Conservation (phyloP, 306 rosid genomes). For the Benincasa hispida region DNA sequence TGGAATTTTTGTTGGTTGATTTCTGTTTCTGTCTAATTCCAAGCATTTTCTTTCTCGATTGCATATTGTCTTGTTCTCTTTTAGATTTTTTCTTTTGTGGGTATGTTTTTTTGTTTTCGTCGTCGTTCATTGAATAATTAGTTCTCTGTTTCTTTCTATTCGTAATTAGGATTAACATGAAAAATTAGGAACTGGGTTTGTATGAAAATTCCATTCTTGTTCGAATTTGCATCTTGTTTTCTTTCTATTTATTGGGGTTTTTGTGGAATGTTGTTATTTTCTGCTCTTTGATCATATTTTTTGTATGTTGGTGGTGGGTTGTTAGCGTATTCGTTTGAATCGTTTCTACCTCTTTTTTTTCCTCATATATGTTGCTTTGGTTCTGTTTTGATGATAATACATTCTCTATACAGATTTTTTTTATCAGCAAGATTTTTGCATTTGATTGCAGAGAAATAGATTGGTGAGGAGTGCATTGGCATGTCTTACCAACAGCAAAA, state of each 20-base stretch:
- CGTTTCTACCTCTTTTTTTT: too few species aligned
- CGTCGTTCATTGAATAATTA: not conserved
- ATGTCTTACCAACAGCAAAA: slow-evolving; percentile 2
- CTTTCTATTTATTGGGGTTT: not conserved
- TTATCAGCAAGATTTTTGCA: not conserved
- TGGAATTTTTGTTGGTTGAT: not conserved
- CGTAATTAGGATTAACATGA: not conserved
- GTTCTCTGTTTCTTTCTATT: not conserved
- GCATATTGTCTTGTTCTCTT: not conserved
- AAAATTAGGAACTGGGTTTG: not conserved
- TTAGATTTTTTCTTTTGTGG: not conserved
- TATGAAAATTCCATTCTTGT: not conserved
- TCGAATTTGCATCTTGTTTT: not conserved
- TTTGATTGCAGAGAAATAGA: not conserved
- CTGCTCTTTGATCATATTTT: not conserved
- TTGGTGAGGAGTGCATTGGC: not conserved
- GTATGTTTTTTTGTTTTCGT: not conserved
- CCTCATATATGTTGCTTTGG: not conserved
- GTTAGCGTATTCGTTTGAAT: not conserved
- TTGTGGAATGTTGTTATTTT: not conserved
- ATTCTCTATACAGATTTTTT: not conserved
- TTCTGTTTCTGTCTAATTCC: not conserved
- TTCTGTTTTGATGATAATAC: not conserved
- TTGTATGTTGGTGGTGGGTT: not conserved
- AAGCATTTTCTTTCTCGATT: not conserved